Conservation (phyloP, 2,329 filamentous ascomycete species). For the Lachnellula subtilissima region DNA sequence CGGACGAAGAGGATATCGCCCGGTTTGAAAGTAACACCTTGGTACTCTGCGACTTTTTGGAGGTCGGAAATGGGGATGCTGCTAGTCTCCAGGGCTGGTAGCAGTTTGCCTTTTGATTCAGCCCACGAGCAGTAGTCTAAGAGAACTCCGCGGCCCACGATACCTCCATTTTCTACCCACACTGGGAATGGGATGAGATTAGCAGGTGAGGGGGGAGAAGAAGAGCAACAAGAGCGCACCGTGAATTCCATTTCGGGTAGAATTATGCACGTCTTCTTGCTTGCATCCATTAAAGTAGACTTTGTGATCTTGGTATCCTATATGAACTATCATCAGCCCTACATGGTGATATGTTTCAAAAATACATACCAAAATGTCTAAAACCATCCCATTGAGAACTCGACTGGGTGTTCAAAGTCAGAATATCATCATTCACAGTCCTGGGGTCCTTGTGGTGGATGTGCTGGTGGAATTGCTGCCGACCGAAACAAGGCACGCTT, state of each 20-base stretch:
- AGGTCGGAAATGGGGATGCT: constrained; percentile 25
- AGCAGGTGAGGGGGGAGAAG: background rate
- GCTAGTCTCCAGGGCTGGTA: background rate
- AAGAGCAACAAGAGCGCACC: constrained; percentile 9
- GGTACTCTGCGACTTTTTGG: constrained; percentile 32
- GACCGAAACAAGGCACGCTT: constrained; percentile 25
- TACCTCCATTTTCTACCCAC: constrained; percentile 39
- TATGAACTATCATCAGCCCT: background rate
- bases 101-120: constrained; percentile 37
- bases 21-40: constrained; percentile 31
- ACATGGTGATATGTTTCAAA: background rate
- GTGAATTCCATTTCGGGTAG: constrained; percentile 23
- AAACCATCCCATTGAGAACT: constrained; percentile 43
- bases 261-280: constrained; percentile 23
- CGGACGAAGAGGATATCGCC: constrained; percentile 39
- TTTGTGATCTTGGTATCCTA: constrained; percentile 31
- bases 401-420: constrained; percentile 41
- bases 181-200: constrained; percentile 20
- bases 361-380: constrained; percentile 32
- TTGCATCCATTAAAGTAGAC: constrained; percentile 32
- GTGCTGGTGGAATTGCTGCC: constrained; percentile 28
- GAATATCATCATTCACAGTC: constrained; percentile 24
- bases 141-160: constrained; percentile 47
- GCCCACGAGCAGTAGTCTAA: constrained; percentile 56
- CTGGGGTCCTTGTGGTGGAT: constrained; percentile 22